Percentiles rank a stretch among this genome's conserved stretches.
phyloP scores from a whole-genome alignment of 2,329 filamentous ascomycete species.

The Ambrosiella beaveri region DNA sequence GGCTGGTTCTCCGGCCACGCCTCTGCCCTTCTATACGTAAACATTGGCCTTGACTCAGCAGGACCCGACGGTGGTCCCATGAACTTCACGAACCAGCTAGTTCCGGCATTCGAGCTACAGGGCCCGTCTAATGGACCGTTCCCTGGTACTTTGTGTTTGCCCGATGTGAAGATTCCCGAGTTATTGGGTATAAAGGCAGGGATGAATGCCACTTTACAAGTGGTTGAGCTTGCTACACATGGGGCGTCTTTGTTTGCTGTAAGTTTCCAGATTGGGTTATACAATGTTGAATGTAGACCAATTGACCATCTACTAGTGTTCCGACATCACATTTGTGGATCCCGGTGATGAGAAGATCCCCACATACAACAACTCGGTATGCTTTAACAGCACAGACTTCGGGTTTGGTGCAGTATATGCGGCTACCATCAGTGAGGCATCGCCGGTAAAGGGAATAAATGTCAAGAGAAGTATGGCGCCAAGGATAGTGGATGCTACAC shows the following conservation, averaged over 20 bases:
- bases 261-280: conserved; percentile 19
- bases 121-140: conserved; percentile 59
- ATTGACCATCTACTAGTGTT: conserved; percentile 38
- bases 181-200: conserved; percentile 43
- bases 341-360: conserved; percentile 39
- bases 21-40: conserved; percentile 64
- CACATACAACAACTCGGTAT: conserved; percentile 35
- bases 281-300: neutral
- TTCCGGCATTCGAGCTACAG: conserved; percentile 54
- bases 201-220: conserved; percentile 64
- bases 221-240: conserved; percentile 58
- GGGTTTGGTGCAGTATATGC: conserved; percentile 50
- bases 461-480: neutral
- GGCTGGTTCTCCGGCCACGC: conserved; percentile 75
- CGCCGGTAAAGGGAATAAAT: conserved; percentile 3
- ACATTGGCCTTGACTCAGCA: conserved; percentile 55
- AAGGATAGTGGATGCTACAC: neutral
- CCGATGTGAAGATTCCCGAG: conserved; percentile 57
- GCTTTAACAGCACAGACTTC: conserved; percentile 56
- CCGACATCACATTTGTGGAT: conserved; percentile 57
- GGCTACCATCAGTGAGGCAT: conserved; percentile 6
- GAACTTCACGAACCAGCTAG: conserved; percentile 45
- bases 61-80: conserved; percentile 24
- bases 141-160: conserved; percentile 61
- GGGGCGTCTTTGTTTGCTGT: conserved; percentile 59